Evolutionary conservation across 78 protist genomes (phyloP).

Genomic region (Dictyostelium citrinum): DNA sequence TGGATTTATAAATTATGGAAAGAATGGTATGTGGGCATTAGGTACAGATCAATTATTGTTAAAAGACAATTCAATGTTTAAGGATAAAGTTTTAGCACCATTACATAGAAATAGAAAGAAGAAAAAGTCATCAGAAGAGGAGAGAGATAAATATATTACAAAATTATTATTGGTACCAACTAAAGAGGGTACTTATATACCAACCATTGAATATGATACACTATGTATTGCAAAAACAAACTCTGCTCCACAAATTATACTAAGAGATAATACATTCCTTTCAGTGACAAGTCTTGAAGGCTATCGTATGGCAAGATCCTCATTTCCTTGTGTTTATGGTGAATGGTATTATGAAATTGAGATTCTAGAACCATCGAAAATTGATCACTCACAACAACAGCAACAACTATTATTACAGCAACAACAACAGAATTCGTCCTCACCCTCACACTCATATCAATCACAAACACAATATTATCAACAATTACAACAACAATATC

Average conservation of each 20-base stretch:
- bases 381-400: not conserved
- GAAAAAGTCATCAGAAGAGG: constrained; percentile 2
- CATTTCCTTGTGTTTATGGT: constrained; percentile 48
- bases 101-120: constrained; percentile 41
- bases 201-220: constrained; percentile 52
- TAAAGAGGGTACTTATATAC: constrained; percentile 41
- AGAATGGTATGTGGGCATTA: constrained; percentile 45
- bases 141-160: constrained; percentile 50
- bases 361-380: not conserved
- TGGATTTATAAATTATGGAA: constrained; percentile 14
- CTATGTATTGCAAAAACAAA: constrained; percentile 57
- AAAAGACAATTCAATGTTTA: constrained; percentile 50
- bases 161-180: constrained; percentile 32
- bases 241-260: constrained; percentile 42
- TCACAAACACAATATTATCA: not conserved
- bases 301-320: constrained; percentile 69
- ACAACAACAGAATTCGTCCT: not conserved
- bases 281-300: constrained; percentile 1
- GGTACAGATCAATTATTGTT: constrained; percentile 34
- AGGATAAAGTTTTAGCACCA: constrained; percentile 56
- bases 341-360: constrained; percentile 76
- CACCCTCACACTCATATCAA: not conserved
- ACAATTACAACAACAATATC: not conserved
- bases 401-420: not conserved
- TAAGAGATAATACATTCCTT: not conserved